Base-by-base conservation (phyloP, 352 stramenopile species). In the Thalassiosira livingstoniorum region DNA sequence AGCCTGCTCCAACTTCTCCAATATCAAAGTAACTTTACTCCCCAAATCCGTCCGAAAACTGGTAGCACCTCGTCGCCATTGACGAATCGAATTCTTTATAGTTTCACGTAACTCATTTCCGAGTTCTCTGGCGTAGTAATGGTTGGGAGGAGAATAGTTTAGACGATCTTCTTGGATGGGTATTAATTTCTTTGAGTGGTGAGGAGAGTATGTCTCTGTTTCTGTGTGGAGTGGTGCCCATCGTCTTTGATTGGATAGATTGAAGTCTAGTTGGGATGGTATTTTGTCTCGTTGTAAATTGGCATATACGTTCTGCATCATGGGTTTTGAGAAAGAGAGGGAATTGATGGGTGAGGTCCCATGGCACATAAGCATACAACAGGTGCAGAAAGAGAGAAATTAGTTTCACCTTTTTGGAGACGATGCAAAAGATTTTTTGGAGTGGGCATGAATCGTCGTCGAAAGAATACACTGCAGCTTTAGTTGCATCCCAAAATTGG, bases 401-500 rank as follows among this genome's bases (percentile, higher is more conserved):
- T 34, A 51, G 43, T 21, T 57, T 55, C 37, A 78, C 70, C 29
- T 71, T 60, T 65, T 62, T 68, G n/a, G 91, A 97, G 0, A 97
- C 90, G n/a, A 97, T 89, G 54, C 96, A 91, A 25, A 90, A 94
- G 4, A 98, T 90, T 57, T 97, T 92, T 4, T 92, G 80, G 58
- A 98, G 83, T 23, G 96, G 95, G 53, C 93, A 97, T n/a, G 91
- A 87, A 5, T 93, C 87, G 74, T 97, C 96, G 32, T 85, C 80
- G 62, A 93, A 85, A 65, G 85, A 79, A 78, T 97, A 98, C 4
- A 91, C 91, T 15, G 93, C 83, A 0, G 95, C 96, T 5, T 89
- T 96, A 42, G 90, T 96, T 23, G 96, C 93, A 75, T 98, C 97
- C 92, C 95, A 98, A n/a, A 98, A 87, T 21, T 96, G 82, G 32